phyloP scores from a whole-genome alignment of 805 yeast species.

The Spathaspora sp. region DNA sequence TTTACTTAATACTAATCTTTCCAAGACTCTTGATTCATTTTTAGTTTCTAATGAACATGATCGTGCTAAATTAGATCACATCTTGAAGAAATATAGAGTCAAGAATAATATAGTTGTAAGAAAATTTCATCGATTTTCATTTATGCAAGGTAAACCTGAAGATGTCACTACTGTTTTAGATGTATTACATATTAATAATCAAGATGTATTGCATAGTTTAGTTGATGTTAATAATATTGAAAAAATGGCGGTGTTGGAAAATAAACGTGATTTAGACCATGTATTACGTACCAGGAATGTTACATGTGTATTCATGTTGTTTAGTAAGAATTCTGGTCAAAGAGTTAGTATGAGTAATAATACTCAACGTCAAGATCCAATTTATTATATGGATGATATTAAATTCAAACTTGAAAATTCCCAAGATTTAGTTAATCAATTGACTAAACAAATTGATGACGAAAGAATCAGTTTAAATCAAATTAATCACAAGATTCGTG shows the following conservation, averaged over 20 bases:
- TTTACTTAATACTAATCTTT: slow-evolving; percentile 55
- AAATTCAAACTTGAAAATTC: slow-evolving; percentile 22
- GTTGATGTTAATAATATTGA: slow-evolving; percentile 66
- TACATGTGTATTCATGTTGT: slow-evolving; percentile 36
- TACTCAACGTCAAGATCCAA: slow-evolving; percentile 51
- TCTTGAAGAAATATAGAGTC: slow-evolving; percentile 23
- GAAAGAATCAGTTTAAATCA: slow-evolving; percentile 1
- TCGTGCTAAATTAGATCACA: slow-evolving; percentile 29
- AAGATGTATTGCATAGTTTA: slow-evolving; percentile 53
- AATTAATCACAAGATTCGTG: slow-evolving; percentile 1
- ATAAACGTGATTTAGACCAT: slow-evolving; percentile 49
- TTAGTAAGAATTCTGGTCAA: slow-evolving; percentile 41
- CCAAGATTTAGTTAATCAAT: slow-evolving; percentile 2
- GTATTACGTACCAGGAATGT: slow-evolving; percentile 37
- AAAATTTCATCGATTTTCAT: slow-evolving; percentile 56
- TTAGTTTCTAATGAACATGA: slow-evolving; percentile 67
- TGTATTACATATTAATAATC: slow-evolving; percentile 52
- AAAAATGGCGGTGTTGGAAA: slow-evolving; percentile 48
- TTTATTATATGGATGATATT: slow-evolving; percentile 35
- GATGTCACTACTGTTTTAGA: slow-evolving; percentile 53
- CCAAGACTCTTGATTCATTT: slow-evolving; percentile 53
- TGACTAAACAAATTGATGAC: slow-evolving; percentile 6
- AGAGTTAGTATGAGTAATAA: slow-evolving; percentile 33
- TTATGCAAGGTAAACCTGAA: slow-evolving; percentile 27
- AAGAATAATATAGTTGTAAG: slow-evolving; percentile 47